Conservation (phyloP, 1,139 yeast species). For the Zygoascus meyerae region DNA sequence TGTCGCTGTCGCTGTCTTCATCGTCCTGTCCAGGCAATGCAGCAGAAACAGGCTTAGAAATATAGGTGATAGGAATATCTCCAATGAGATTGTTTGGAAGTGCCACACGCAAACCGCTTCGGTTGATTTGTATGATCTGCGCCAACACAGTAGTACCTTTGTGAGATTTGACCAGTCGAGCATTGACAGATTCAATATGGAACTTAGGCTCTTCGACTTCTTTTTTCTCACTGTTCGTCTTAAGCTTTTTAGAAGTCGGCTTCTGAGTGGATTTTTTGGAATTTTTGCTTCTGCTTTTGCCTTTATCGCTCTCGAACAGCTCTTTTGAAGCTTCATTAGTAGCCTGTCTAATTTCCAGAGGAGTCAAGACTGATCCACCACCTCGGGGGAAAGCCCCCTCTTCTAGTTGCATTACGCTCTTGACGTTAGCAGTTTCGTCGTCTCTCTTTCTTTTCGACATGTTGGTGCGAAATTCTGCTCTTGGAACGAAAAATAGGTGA, state of each 20-base stretch:
- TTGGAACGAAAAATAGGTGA: neutral
- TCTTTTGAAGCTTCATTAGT: conserved; percentile 89
- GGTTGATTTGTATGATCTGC: conserved; percentile 57
- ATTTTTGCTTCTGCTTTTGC: conserved; percentile 11
- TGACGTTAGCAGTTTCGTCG: conserved; percentile 11
- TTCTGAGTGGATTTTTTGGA: conserved; percentile 20
- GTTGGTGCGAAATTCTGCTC: neutral
- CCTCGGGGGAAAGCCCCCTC: conserved; percentile 89
- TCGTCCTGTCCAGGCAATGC: conserved; percentile 42
- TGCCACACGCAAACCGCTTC: conserved; percentile 60
- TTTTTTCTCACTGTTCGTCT: conserved; percentile 25
- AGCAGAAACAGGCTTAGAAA: conserved; percentile 60
- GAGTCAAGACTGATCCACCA: conserved; percentile 73
- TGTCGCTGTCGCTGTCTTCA: conserved; percentile 30
- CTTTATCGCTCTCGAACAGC: conserved; percentile 20
- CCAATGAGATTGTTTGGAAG: conserved; percentile 84
- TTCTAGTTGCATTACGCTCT: conserved; percentile 19
- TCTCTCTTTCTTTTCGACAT: conserved; percentile 23
- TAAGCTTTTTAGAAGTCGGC: conserved; percentile 25
- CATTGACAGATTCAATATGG: conserved; percentile 6
- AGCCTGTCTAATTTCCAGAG: conserved; percentile 87
- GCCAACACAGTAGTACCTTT: conserved; percentile 70
- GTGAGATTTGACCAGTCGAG: conserved; percentile 5
- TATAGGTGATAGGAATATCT: conserved; percentile 63
- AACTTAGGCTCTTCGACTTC: conserved; percentile 32